Evolutionary conservation across 1,284 basidiomycete genomes (phyloP), one percentile per base, ranked within the genome.

Genomic region (Cutaneotrichosporon sp.): DNA sequence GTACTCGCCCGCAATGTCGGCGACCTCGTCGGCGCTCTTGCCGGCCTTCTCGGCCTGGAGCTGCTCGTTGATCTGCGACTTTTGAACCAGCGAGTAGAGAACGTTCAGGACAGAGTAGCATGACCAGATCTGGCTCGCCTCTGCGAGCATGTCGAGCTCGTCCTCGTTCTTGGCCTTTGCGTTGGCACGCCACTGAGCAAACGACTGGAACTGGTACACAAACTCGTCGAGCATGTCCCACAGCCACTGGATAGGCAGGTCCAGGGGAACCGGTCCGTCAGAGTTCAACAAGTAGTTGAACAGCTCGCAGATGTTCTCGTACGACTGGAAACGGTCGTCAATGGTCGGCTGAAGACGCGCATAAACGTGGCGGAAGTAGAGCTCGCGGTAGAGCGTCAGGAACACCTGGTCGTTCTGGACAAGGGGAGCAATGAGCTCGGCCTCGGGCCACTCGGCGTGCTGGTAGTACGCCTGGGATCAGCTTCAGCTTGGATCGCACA

Each of bases 201-300:
- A 97, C 26, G 90, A 90, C 80, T 97, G 92, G 85, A 96, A 99
- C 79, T 98, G 96, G 83, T 97, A 99, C 73, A 98, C 97, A 81
- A 99, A 99, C 77, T 98, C 96, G 82, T 98, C 96, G 74, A 98
- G 90, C 81, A 99, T 97, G 80, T 99, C 96, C 81, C 95, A 98
- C 7, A 99, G 83, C 96, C 96, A 99, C 80, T 97, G 94, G 67
- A 95, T 91, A 0, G 96, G 96, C 16, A 98, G 87, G 72, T 96
- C 89, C 61, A 98, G 88, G 18, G 88, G 81, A 0, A 98, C 94
- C 1, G 96, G 96, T 0, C 60, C 92, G 67, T 97, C 93, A 26
- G 92, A 95, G 81, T 97, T 91, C 91, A 92, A 84, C 81, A 99
- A 87, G 79, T 95, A 95, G 83, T 97, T 98, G 87, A 98, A 90